Conservation (phyloP, 108 stramenopile species). For the Fragilariopsis cylindrus region DNA sequence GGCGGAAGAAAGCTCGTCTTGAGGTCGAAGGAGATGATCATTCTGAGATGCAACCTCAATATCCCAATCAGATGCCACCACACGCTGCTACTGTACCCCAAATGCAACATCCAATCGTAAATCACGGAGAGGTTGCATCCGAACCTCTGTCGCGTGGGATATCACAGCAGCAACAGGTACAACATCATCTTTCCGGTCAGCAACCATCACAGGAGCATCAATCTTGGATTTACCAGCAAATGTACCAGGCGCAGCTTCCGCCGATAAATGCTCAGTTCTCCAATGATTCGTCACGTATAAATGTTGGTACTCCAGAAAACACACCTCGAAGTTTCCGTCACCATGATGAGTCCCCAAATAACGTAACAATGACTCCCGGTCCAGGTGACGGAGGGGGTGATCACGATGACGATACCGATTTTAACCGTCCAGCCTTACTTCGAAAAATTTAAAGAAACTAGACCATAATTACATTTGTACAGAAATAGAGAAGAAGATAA, state of each 20-base stretch:
- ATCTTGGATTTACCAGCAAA: conserved; percentile 37
- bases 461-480: neutral
- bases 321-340: conserved; percentile 3
- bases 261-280: neutral
- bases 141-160: neutral
- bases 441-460: neutral
- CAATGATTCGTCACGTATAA: neutral
- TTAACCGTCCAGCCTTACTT: neutral
- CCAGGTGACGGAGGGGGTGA: conserved; percentile 13
- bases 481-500: neutral
- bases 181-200: conserved; percentile 8
- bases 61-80: neutral
- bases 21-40: neutral
- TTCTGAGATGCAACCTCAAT: neutral
- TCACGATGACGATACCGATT: conserved; percentile 11
- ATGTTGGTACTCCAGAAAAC: conserved; percentile 5
- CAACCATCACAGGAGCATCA: conserved; percentile 27
- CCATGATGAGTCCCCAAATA: conserved; percentile 11
- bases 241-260: conserved; percentile 32
- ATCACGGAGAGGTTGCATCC: neutral
- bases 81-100: conserved; percentile 2
- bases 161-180: conserved; percentile 9
- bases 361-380: conserved; percentile 14
- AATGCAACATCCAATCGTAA: conserved; percentile 3
- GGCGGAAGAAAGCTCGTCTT: conserved; percentile 8